Conservation (phyloP, 257 asterid species). For the Verbena officinalis region DNA sequence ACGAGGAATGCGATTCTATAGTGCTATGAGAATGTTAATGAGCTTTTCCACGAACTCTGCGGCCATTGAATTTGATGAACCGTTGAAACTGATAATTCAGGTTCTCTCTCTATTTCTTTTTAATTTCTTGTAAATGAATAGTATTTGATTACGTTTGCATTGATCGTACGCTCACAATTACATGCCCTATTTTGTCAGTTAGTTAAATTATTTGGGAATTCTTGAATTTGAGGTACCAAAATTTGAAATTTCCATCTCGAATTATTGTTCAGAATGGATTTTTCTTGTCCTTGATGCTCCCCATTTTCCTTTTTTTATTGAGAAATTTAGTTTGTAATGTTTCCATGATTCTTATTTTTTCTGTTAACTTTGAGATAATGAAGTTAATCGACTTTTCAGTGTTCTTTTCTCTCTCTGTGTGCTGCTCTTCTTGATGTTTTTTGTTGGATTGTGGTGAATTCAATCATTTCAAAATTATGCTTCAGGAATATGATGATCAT, state of each 20-base stretch:
- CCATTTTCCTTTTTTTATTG: background rate
- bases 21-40: background rate
- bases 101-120: background rate
- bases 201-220: background rate
- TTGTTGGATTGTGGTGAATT: background rate
- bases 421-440: background rate
- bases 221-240: background rate
- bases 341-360: background rate
- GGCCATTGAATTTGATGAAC: constrained; percentile 14
- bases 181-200: too few relatives aligned
- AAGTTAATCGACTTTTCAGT: background rate
- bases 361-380: background rate
- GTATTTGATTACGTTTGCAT: background rate
- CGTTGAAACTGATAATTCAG: constrained; percentile 6
- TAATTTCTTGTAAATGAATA: background rate
- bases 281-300: background rate
- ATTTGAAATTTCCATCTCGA: background rate
- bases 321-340: background rate
- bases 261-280: background rate
- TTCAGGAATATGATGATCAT: background rate
- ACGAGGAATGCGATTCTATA: background rate
- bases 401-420: background rate
- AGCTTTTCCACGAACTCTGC: background rate
- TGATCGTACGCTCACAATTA: background rate
- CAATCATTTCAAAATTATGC: background rate